Evolutionary conservation across 2,329 filamentous ascomycete species (phyloP), one percentile per base, ranked within the genome.

Genomic region (Xylariaceae sp.): DNA sequence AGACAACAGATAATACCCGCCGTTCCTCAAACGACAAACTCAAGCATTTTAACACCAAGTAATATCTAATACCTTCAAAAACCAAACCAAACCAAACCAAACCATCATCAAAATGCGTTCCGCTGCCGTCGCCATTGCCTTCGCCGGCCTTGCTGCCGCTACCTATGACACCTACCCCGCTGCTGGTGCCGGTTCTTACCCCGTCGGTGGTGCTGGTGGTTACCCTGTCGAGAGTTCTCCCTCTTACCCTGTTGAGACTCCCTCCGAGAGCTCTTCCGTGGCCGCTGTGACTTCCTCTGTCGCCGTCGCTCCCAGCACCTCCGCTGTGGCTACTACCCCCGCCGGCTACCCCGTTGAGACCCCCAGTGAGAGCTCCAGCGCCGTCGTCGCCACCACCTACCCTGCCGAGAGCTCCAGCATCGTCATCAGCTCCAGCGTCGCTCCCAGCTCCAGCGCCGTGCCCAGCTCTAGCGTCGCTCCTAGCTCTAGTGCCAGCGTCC

Each of bases 1-100:
- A 53, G 56, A 57, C 58, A 57, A 44, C 19, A 19, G 19, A 19
- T 53, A 59, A 59, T 55, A 60, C 49, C 56, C 19, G 47, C 56
- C 50, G 27, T 26, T 9, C n/a, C 30, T 19, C 19, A 19, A 19
- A 48, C 53, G 56, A 60, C 56, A 60, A 19, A 19, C 19, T 19
- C 19, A 19, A 19, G 19, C 56, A 55, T 58, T 48, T 57, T 59
- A 60, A 59, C 41, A 26, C 27, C 19, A 12, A 37, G 54, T 60
- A 60, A 60, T 60, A 60, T 60, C 58, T 60, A 60, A 60, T 60
- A 60, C 56, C 42, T 51, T 35, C 32, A 44, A 19, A 19, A 19
- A 19, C 19, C 19, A 19, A 19, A 58, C 47, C 47, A 31, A 39
- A 9, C 49, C 19, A 19, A 53, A 50, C 44, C 37, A 31, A 52